Base-by-base conservation (phyloP, 2,329 filamentous ascomycete genomes). In the Ampelomyces quisqualis region DNA sequence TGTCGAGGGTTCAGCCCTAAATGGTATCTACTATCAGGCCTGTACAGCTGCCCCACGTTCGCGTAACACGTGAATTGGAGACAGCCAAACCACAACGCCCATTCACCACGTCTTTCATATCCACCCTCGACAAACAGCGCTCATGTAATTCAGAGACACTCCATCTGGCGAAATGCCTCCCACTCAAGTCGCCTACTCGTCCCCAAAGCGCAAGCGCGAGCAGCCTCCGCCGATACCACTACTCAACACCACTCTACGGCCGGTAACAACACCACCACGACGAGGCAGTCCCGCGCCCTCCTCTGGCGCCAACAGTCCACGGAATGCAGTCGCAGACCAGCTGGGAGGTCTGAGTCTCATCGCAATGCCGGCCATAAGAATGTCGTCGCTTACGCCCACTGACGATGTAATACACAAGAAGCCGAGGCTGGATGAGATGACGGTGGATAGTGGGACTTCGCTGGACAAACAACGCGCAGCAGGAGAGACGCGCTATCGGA, bases 191-290 rank as follows among this genome's bases (percentile, higher is more conserved):
- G 60, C 57, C 41, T 47, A 64, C 38, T 60, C 64, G 14, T 67
- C 64, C 23, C 65, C 65, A n/a, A 68, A 68, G 53, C 64, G 64
- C 42, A 69, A 69, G 55, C 64, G 65, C 45, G 62, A 67, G 32
- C 58, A 60, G 22, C 49, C 53, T 24, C 56, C 61, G 44, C 53
- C 49, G 24, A 38, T 58, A 24, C 59, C 62, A 10, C 49, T 62
- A 26, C 55, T 65, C 24, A 66, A 65, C 55, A 67, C 64, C 28
- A 53, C 64, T 8, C 52, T 62, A 18, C 60, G 58, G 43, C 49
- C 53, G 34, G 53, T 55, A 28, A 43, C 53, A 17, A 53, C 60
- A 40, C 55, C 62, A 38, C 57, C 54, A 27, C 51, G n/a, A n/a
- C n/a, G 34, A 49, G 45, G 47, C 45, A 60, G 53, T 40, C 54